A percentile compares a stretch with the other conserved stretches of the same genome.
Evolutionary conservation across 768 basidiomycete species (phyloP).

Genomic region (Lepiota subincarnata): DNA sequence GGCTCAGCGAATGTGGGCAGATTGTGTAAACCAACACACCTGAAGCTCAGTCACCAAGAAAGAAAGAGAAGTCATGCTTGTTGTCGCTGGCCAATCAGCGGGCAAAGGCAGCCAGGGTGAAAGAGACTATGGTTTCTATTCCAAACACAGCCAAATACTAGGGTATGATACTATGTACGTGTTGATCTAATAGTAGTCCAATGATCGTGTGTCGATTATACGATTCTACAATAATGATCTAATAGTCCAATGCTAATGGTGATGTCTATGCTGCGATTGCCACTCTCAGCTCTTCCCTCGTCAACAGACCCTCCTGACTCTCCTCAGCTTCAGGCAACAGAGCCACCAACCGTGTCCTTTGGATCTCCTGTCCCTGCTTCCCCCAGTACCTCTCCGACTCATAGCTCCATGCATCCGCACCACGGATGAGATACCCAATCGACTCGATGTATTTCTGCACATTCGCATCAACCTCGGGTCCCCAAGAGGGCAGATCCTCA

Average conservation of each 20-base stretch:
- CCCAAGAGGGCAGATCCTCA: constrained; percentile 14
- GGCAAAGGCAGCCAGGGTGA: neutral
- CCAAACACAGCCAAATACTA: constrained; percentile 9
- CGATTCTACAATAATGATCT: neutral
- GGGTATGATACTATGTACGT: too few relatives aligned
- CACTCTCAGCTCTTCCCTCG: neutral
- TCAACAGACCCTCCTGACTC: constrained; percentile 4
- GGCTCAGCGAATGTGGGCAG: neutral
- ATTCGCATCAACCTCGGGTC: constrained; percentile 12
- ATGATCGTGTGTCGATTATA: too few relatives aligned
- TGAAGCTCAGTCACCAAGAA: constrained; percentile 75
- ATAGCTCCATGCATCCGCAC: constrained; percentile 14
- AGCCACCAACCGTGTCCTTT: constrained; percentile 18
- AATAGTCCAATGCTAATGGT: neutral
- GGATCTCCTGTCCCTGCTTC: constrained; percentile 16
- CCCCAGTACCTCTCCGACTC: constrained; percentile 14
- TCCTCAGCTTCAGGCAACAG: constrained; percentile 13
- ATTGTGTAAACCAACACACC: constrained; percentile 14
- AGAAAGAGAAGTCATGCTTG: constrained; percentile 59
- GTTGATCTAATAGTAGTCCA: too few relatives aligned
- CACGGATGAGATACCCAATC: constrained; percentile 11
- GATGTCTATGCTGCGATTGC: neutral
- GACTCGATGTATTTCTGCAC: constrained; percentile 15
- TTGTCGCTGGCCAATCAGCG: neutral
- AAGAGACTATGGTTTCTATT: neutral